These are phyloP conservation scores for Neoarthrinium moseri DNA, from an alignment of 2,329 filamentous ascomycete species.

Conservation along the genomic window DNA sequence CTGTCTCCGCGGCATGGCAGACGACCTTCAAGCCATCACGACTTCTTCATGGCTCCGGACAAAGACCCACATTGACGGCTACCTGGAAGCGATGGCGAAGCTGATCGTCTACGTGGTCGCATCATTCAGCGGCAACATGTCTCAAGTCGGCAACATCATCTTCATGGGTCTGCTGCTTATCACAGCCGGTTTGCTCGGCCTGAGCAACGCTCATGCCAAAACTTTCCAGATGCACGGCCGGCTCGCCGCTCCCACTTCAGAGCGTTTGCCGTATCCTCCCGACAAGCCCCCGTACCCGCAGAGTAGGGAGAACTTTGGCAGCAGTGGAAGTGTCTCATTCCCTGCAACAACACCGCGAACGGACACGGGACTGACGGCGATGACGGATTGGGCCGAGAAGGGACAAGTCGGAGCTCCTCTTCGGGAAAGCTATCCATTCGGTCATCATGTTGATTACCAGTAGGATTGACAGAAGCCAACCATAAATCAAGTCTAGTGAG, in stretches of 20 bases:
- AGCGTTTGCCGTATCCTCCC: slow-evolving; percentile 17
- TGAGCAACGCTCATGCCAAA: slow-evolving; percentile 50
- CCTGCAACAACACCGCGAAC: slow-evolving; percentile 5
- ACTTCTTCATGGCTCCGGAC: slow-evolving; percentile 54
- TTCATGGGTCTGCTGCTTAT: slow-evolving; percentile 50
- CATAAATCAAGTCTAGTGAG: too few relatives aligned
- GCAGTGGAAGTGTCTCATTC: slow-evolving; percentile 12
- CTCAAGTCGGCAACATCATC: slow-evolving; percentile 48
- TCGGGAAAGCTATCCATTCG: slow-evolving; percentile 20
- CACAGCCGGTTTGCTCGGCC: slow-evolving; percentile 51
- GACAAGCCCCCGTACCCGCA: slow-evolving; percentile 9
- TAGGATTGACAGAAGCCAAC: too few relatives aligned
- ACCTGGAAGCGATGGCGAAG: slow-evolving; percentile 52
- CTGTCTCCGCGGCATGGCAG: slow-evolving; percentile 49
- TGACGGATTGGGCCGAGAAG: slow-evolving; percentile 24
- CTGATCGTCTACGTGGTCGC: slow-evolving; percentile 58
- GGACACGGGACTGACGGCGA: slow-evolving; percentile 19
- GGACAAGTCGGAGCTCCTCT: slow-evolving; percentile 20
- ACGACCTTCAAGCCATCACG: slow-evolving; percentile 60
- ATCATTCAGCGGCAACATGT: slow-evolving; percentile 54
- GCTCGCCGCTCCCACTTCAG: slow-evolving; percentile 33
- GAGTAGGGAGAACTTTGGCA: slow-evolving; percentile 18
- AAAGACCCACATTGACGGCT: slow-evolving; percentile 49
- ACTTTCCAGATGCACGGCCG: slow-evolving; percentile 52
- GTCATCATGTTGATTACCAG: slow-evolving; percentile 12